Evolutionary conservation across 768 basidiomycete genomes (phyloP), one percentile per base, ranked within the genome.

Genomic region (Lactarius tabidus): DNA sequence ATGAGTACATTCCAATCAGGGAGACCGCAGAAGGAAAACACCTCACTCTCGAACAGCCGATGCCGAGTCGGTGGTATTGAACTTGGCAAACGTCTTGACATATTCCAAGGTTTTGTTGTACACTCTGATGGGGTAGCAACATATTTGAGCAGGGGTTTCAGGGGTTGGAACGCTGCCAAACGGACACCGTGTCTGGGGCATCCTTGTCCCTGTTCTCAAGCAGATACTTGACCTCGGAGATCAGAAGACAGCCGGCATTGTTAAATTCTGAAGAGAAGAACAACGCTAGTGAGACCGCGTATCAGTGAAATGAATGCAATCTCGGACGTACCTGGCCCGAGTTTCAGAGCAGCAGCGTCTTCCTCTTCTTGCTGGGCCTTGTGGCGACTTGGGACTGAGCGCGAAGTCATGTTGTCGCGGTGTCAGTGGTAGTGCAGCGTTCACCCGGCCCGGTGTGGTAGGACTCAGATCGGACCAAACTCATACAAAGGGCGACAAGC

Each of bases 31-130:
- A 36, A 5, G 9, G 26, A 14, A 29, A 10, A 3, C 7, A 7
- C 29, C 67, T 10, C 54, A 70, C 68, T 69, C 69, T 84, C 93
- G 90, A 62, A 94, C 93, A 48, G 90, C 89, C 70, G 86, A 85
- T 6, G 91, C 90, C 55, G 87, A 88, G 72, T 90, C 92, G 26
- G 87, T 89, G 52, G 88, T 91, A 70, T 86, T 90, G 77, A 95
- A 95, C 77, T 94, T 91, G 15, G 92, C 84, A 73, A 96, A 95
- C 9, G 88, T 91, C 75, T 90, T 90, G 68, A 95, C 93, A 72
- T 95, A 95, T 71, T 94, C 92, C 48, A 91, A 78, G 1, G 94
- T 94, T 75, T 95, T 95, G 76, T 93, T 94, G 76, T 93, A 96
- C 15, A 96, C 93, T 33, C 93, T 95, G 17, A 6, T 12, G 6